Evolutionary conservation across 2,329 filamentous ascomycete species (phyloP).

Genomic region (Penicillium sp.): DNA sequence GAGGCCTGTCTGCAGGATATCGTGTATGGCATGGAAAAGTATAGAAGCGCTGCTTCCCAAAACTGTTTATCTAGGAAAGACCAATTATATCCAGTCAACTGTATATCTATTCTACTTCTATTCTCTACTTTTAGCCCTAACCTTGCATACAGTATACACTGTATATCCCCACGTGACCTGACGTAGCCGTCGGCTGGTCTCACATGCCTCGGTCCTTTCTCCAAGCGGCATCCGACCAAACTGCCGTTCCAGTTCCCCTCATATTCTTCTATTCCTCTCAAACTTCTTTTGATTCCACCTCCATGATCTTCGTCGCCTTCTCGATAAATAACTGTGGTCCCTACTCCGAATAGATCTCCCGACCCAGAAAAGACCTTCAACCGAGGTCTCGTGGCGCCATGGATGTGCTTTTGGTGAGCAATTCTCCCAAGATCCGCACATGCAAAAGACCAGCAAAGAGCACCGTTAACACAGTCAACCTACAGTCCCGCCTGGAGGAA

Average conservation of each 20-base stretch:
- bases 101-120: no score
- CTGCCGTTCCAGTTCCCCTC: slow-evolving; percentile 31
- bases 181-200: slow-evolving; percentile 36
- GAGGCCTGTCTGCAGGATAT: slow-evolving; percentile 23
- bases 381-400: slow-evolving; percentile 38
- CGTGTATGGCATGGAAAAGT: slow-evolving; percentile 30
- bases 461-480: slow-evolving; percentile 9
- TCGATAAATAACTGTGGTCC: slow-evolving; percentile 14
- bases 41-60: slow-evolving; percentile 1
- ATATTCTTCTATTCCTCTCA: slow-evolving; percentile 14
- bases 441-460: slow-evolving; percentile 6
- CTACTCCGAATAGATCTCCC: slow-evolving; percentile 15
- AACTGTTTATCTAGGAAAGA: slow-evolving; percentile 6
- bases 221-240: slow-evolving; percentile 30
- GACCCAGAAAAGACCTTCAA: slow-evolving; percentile 23
- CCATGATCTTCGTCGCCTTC: slow-evolving; percentile 13
- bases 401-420: slow-evolving; percentile 40
- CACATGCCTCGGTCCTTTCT: slow-evolving; percentile 47
- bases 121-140: no score
- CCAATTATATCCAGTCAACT: background rate
- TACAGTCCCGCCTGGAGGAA: slow-evolving; percentile 70
- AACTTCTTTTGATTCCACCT: slow-evolving; percentile 1
- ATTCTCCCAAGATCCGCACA: slow-evolving; percentile 9
- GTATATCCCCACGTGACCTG: slow-evolving; percentile 36
- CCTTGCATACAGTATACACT: background rate